Evolutionary conservation across 805 yeast genomes (phyloP), one percentile per base, ranked within the genome.

Genomic region (Ogataea pini): DNA sequence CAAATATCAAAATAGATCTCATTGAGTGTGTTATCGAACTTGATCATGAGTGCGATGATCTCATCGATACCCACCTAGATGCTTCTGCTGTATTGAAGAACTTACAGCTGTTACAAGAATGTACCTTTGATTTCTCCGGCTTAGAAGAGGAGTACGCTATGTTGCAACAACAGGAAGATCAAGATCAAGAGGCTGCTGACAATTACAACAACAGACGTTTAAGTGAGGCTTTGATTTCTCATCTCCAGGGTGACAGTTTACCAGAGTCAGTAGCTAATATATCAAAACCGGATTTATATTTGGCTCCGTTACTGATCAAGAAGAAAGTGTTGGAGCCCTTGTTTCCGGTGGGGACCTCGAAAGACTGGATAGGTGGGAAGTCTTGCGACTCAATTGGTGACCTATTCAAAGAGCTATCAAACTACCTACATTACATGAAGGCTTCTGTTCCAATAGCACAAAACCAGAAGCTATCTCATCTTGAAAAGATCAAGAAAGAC

Each of bases 1-100:
- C 37, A 7, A 48, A 55, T 20, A 37, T 60, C 34, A 62, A 57
- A 38, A 46, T 69, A 20, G 68, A 69, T 50, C 47, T 60, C 7
- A 51, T 55, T 13, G 55, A 56, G 8, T 44, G 52, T 12, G 40
- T 47, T 4, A 50, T 66, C 9, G 57, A 50, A n/a, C 40, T 36
- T 5, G 42, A n/a, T 14, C 45, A 32, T 2, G 49, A 49, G 3
- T 13, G 32, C 10, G 29, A 37, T 10, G 14, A 16, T 9, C 13
- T 56, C 9, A 12, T 57, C 16, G 47, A 51, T 20, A 42, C 39
- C 4, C 32, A 51, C n/a, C 36, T 54, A 9, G 45, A 27, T 8
- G 4, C 51, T 3, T 5, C 19, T 9, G 55, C 53, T 6, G 37
- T 59, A 7, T 36, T 59, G 13, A 29, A 20, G n/a, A 50, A 50